Percentiles rank a stretch among this genome's conserved stretches.
Evolutionary conservation across 1,284 basidiomycete genomes (phyloP).

Genomic region (Hypsizygus ulmarius): DNA sequence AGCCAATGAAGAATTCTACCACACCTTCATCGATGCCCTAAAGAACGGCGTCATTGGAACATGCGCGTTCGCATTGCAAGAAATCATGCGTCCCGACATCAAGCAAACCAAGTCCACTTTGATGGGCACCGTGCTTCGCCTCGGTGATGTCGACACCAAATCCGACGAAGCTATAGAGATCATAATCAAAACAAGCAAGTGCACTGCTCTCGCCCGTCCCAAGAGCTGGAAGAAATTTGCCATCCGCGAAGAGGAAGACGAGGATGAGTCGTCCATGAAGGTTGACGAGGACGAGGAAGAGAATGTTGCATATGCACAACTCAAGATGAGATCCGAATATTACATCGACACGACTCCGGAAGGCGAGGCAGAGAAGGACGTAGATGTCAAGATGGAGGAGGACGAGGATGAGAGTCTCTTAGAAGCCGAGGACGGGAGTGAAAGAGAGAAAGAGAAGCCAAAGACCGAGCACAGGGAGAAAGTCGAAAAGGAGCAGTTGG

Average conservation of each 20-base stretch:
- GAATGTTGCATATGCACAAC: constrained; percentile 46
- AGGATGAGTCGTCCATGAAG: constrained; percentile 14
- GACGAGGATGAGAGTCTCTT: constrained; percentile 43
- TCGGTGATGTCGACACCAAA: constrained; percentile 70
- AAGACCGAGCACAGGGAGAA: constrained; percentile 39
- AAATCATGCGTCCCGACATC: constrained; percentile 67
- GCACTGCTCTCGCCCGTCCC: constrained; percentile 71
- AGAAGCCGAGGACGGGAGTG: constrained; percentile 24
- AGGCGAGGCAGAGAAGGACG: constrained; percentile 34
- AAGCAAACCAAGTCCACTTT: constrained; percentile 69
- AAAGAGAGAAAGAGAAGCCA: constrained; percentile 24
- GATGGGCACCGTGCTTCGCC: constrained; percentile 59
- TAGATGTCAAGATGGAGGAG: constrained; percentile 36
- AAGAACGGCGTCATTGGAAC: constrained; percentile 61
- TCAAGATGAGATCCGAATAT: constrained; percentile 59
- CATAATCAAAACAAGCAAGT: constrained; percentile 78
- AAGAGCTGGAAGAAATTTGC: constrained; percentile 84
- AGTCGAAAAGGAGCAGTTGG: constrained; percentile 72
- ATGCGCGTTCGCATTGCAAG: constrained; percentile 67
- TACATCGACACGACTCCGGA: constrained; percentile 44
- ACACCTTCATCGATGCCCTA: constrained; percentile 47
- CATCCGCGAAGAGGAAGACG: constrained; percentile 31
- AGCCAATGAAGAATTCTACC: constrained; percentile 78
- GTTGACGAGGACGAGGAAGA: constrained; percentile 31
- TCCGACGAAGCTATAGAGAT: constrained; percentile 75